phyloP scores from a whole-genome alignment of 1,139 yeast genomes.

The Lodderomyces parapsilosis region DNA sequence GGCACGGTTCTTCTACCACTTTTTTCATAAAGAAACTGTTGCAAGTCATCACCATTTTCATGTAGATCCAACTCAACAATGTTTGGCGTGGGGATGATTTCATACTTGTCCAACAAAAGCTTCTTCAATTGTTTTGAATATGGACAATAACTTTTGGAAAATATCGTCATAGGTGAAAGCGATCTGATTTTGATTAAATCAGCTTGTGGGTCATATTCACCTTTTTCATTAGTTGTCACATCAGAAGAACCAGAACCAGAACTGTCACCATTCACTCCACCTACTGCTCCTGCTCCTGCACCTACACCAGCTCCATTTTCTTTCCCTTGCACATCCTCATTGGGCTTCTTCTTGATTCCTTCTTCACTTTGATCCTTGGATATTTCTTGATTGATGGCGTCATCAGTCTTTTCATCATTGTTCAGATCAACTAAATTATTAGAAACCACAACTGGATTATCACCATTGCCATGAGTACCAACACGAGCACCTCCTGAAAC shows the following conservation, averaged over 20 bases:
- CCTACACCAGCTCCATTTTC: slow-evolving; percentile 7
- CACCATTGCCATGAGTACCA: slow-evolving; percentile 1
- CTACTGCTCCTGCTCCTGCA: slow-evolving; percentile 5
- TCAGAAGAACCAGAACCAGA: slow-evolving; percentile 1
- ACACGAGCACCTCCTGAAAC: neutral
- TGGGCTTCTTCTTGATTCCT: slow-evolving; percentile 5
- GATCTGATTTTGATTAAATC: slow-evolving; percentile 60
- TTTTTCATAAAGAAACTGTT: slow-evolving; percentile 52
- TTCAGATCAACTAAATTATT: slow-evolving; percentile 29
- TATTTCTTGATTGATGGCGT: slow-evolving; percentile 41
- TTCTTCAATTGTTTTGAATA: slow-evolving; percentile 70
- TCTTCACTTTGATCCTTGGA: slow-evolving; percentile 22
- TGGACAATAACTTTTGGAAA: slow-evolving; percentile 74
- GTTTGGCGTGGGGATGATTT: slow-evolving; percentile 67
- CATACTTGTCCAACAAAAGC: slow-evolving; percentile 61
- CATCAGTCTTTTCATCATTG: slow-evolving; percentile 38
- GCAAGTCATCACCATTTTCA: slow-evolving; percentile 61
- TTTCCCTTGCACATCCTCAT: slow-evolving; percentile 3
- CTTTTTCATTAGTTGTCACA: slow-evolving; percentile 11
- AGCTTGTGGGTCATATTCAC: slow-evolving; percentile 56
- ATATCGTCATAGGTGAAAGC: slow-evolving; percentile 68
- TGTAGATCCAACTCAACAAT: slow-evolving; percentile 85
- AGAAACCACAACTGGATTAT: slow-evolving; percentile 10
- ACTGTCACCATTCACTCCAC: slow-evolving; percentile 5
- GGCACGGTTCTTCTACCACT: slow-evolving; percentile 74